These are phyloP conservation scores for Daldinia grandis DNA, from an alignment of 495 filamentous ascomycete species.

Conservation along the genomic window DNA sequence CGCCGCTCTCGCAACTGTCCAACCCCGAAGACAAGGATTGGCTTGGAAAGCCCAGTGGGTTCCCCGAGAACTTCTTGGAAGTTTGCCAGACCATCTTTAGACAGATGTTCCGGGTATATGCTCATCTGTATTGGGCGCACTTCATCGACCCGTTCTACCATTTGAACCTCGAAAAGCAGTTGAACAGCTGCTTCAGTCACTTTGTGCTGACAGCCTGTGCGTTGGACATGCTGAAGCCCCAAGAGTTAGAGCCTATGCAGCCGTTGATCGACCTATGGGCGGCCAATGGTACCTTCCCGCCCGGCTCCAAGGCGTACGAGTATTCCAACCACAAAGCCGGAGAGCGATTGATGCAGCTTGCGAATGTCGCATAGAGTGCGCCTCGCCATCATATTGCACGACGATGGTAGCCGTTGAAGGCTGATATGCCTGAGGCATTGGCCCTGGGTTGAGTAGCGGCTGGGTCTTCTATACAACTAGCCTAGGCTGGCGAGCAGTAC, in stretches of 20 bases:
- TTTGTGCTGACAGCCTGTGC: conserved; percentile 89
- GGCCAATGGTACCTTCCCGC: conserved; percentile 81
- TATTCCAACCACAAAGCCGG: conserved; percentile 62
- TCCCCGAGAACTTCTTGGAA: conserved; percentile 83
- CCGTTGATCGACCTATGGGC: conserved; percentile 89
- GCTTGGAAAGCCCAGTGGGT: conserved; percentile 87
- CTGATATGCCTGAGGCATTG: not conserved
- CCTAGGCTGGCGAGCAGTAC: not conserved
- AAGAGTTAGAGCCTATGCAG: conserved; percentile 93
- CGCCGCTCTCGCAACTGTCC: conserved; percentile 66
- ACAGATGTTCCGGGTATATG: conserved; percentile 97
- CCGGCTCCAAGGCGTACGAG: conserved; percentile 68
- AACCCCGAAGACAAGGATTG: conserved; percentile 71
- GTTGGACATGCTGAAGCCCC: conserved; percentile 79
- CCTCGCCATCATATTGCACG: not conserved
- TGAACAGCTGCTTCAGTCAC: conserved; percentile 96
- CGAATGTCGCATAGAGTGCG: conserved; percentile 34
- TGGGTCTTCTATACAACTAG: not conserved
- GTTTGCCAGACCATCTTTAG: conserved; percentile 91
- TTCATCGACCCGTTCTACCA: conserved; percentile 85
- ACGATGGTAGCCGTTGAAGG: conserved; percentile 6
- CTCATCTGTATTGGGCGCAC: conserved; percentile 87
- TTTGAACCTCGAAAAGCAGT: conserved; percentile 79
- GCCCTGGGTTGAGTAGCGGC: not conserved
- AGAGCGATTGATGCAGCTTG: conserved; percentile 54